Percentiles rank a stretch among this genome's conserved stretches.
Evolutionary conservation across 805 yeast species (phyloP).

Genomic region (Candida boleticola): DNA sequence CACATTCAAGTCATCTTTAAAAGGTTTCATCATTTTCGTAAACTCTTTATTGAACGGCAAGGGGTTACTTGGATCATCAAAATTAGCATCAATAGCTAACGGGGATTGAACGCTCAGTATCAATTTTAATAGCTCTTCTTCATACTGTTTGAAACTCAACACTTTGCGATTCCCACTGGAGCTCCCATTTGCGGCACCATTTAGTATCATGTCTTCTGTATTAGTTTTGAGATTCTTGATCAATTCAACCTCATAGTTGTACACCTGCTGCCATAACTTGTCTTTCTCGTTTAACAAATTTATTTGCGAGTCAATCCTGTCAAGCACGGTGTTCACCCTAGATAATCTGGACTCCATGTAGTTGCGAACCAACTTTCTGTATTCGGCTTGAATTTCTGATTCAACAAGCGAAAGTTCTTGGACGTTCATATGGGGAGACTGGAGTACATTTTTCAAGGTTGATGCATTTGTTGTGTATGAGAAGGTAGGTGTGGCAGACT

Average conservation of each 20-base stretch:
- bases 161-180: conserved; percentile 12
- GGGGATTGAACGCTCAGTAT: conserved; percentile 33
- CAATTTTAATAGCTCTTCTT: conserved; percentile 29
- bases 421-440: conserved; percentile 18
- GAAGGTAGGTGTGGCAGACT: not conserved
- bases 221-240: conserved; percentile 29
- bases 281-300: conserved; percentile 27
- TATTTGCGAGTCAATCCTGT: conserved; percentile 21
- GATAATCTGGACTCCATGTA: conserved; percentile 28
- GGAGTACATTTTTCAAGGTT: conserved; percentile 1
- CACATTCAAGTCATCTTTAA: conserved; percentile 20
- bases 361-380: conserved; percentile 18
- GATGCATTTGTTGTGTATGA: not conserved
- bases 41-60: conserved; percentile 24
- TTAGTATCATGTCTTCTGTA: conserved; percentile 28
- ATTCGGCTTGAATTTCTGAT: conserved; percentile 20
- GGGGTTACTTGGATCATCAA: conserved; percentile 11
- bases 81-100: conserved; percentile 27
- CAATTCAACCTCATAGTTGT: conserved; percentile 31
- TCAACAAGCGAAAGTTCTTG: conserved; percentile 26
- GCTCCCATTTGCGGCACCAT: conserved; percentile 6
- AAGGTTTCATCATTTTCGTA: conserved; percentile 19
- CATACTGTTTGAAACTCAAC: conserved; percentile 23
- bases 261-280: conserved; percentile 30
- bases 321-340: conserved; percentile 26